A percentile compares a stretch with the other conserved stretches of the same genome.
These are phyloP conservation scores for Penicillium egyptiacum DNA, from an alignment of 495 filamentous ascomycete genomes.

Conservation along the genomic window DNA sequence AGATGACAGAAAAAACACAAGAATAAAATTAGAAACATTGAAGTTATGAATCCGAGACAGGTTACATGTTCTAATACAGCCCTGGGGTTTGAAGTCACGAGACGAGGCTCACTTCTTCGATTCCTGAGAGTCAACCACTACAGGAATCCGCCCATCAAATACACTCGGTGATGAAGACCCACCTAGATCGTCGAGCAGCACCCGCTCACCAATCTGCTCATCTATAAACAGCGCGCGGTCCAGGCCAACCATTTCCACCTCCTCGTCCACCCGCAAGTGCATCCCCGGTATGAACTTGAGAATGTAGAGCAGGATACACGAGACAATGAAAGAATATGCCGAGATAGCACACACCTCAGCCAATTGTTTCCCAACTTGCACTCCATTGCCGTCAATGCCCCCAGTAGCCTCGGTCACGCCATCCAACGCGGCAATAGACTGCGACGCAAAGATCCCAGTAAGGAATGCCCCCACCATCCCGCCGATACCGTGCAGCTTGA, in stretches of 20 bases:
- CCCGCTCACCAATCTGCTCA: slow-evolving; percentile 57
- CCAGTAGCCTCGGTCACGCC: slow-evolving; percentile 49
- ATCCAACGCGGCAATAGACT: slow-evolving; percentile 47
- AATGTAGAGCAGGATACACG: slow-evolving; percentile 53
- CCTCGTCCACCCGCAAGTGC: slow-evolving; percentile 55
- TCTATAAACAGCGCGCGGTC: slow-evolving; percentile 59
- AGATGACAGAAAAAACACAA: background rate
- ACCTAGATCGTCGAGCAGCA: slow-evolving; percentile 26
- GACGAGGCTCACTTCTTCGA: slow-evolving; percentile 10
- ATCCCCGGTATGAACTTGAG: slow-evolving; percentile 60
- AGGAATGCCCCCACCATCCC: slow-evolving; percentile 62
- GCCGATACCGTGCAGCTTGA: slow-evolving; percentile 62
- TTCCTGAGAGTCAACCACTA: slow-evolving; percentile 16
- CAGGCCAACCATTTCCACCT: slow-evolving; percentile 56
- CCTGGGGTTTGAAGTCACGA: background rate
- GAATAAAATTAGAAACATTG: background rate
- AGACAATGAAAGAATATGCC: slow-evolving; percentile 55
- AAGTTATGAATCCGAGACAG: background rate
- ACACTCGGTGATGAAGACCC: slow-evolving; percentile 24
- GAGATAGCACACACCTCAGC: slow-evolving; percentile 60
- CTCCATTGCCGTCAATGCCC: slow-evolving; percentile 56
- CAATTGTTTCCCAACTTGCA: slow-evolving; percentile 59
- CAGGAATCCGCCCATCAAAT: slow-evolving; percentile 13
- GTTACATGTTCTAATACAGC: slow-evolving; percentile 1
- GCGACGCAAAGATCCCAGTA: slow-evolving; percentile 60